Evolutionary conservation across 2,329 filamentous ascomycete genomes (phyloP).

Genomic region (Cordyceps militaris): DNA sequence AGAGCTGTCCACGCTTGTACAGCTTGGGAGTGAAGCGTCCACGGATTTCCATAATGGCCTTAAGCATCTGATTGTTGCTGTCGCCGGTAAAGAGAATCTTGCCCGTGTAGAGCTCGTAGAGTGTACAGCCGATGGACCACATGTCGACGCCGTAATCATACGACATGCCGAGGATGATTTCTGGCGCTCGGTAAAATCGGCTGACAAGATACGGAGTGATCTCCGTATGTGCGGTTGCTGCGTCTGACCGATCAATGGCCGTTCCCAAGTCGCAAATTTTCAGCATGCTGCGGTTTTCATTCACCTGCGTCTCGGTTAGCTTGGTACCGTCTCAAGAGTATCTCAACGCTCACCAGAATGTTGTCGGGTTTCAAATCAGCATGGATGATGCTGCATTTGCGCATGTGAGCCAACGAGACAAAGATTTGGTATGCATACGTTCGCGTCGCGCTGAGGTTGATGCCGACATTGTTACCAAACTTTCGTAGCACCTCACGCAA

Average conservation of each 20-base stretch:
- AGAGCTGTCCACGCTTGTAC: constrained; percentile 72
- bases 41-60: constrained; percentile 90
- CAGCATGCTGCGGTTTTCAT: constrained; percentile 72
- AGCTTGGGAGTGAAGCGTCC: constrained; percentile 88
- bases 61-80: constrained; percentile 98
- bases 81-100: constrained; percentile 94
- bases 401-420: constrained; percentile 76
- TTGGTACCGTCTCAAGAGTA: background rate
- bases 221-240: constrained; percentile 63
- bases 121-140: constrained; percentile 95
- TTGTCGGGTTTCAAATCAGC: constrained; percentile 98
- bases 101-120: constrained; percentile 95
- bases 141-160: constrained; percentile 94
- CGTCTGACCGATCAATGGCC: constrained; percentile 83
- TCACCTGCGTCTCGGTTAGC: constrained; percentile 46
- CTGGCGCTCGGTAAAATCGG: constrained; percentile 93
- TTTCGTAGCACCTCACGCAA: constrained; percentile 91
- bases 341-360: constrained; percentile 56
- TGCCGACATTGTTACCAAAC: constrained; percentile 87
- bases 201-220: constrained; percentile 93
- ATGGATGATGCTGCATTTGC: constrained; percentile 88
- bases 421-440: constrained; percentile 94
- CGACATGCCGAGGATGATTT: constrained; percentile 94
- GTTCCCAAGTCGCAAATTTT: constrained; percentile 97
- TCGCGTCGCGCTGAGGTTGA: constrained; percentile 80